Evolutionary conservation across 2,329 filamentous ascomycete species (phyloP).

Genomic region (Trichocomaceae sp.): DNA sequence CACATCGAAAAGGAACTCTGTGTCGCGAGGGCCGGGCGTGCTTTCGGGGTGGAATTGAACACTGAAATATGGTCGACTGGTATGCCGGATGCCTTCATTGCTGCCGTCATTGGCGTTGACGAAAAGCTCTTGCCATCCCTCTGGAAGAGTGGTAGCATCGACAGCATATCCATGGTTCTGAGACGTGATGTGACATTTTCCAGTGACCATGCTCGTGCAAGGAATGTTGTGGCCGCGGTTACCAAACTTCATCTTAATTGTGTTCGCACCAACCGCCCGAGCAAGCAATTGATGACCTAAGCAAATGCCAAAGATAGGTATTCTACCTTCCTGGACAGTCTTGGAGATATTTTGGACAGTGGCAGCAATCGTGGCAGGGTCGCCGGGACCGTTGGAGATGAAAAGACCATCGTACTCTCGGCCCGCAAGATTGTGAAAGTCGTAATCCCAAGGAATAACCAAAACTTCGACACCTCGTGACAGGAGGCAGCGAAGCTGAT

Average conservation of each 20-base stretch:
- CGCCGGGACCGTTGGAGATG: conserved; percentile 94
- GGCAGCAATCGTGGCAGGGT: conserved; percentile 72
- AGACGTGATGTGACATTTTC: conserved; percentile 96
- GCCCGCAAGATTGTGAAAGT: conserved; percentile 69
- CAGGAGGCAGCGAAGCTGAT: conserved; percentile 90
- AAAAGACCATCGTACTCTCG: conserved; percentile 94
- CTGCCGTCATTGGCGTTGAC: conserved; percentile 97
- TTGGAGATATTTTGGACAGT: conserved; percentile 74
- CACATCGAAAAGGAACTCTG: conserved; percentile 93
- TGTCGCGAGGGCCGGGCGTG: conserved; percentile 89
- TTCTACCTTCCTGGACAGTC: conserved; percentile 70
- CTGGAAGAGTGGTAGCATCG: conserved; percentile 66
- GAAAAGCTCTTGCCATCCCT: conserved; percentile 87
- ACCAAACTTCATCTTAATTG: conserved; percentile 97
- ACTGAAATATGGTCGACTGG: conserved; percentile 84
- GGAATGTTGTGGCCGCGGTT: conserved; percentile 98
- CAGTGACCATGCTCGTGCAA: conserved; percentile 90
- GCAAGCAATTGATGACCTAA: conserved; percentile 90
- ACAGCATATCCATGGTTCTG: conserved; percentile 98
- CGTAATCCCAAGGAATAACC: conserved; percentile 93
- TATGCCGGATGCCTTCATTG: conserved; percentile 94
- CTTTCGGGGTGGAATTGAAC: conserved; percentile 99
- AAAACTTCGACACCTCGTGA: conserved; percentile 87
- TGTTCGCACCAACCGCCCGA: conserved; percentile 75
- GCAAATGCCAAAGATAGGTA: conserved; percentile 93